These are phyloP conservation scores for Ceratocystis eucalypticola DNA, from an alignment of 2,329 filamentous ascomycete genomes.

Conservation along the genomic window DNA sequence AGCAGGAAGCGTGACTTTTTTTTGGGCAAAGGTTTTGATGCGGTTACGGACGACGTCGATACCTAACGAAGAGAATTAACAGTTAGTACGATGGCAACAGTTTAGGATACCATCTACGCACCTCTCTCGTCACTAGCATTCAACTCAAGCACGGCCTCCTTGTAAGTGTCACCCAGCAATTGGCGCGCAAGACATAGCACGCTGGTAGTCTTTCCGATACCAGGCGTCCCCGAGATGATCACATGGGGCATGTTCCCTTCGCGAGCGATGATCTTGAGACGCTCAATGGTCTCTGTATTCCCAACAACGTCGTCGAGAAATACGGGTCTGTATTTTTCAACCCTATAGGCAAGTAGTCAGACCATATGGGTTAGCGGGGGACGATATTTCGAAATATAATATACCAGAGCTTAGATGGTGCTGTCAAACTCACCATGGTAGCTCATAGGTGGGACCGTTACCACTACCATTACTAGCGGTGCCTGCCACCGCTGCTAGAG, in stretches of 20 bases:
- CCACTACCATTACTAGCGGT: constrained; percentile 35
- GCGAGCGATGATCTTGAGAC: constrained; percentile 93
- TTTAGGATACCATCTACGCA: constrained; percentile 23
- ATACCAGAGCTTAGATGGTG: background rate
- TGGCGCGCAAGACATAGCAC: constrained; percentile 87
- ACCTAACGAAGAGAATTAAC: constrained; percentile 33
- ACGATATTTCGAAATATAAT: background rate
- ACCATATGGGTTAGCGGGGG: background rate
- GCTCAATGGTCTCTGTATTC: constrained; percentile 94
- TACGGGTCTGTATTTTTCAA: constrained; percentile 92
- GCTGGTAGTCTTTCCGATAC: constrained; percentile 96
- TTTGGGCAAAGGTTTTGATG: constrained; percentile 97
- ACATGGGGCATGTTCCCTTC: constrained; percentile 99
- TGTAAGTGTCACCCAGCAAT: constrained; percentile 82
- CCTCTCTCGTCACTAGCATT: constrained; percentile 94
- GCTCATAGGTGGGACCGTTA: constrained; percentile 49
- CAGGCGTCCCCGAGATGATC: constrained; percentile 98
- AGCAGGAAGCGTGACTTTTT: constrained; percentile 86
- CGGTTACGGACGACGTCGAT: constrained; percentile 95
- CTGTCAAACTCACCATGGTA: constrained; percentile 52
- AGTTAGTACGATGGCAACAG: background rate
- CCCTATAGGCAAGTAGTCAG: constrained; percentile 42
- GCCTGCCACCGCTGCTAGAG: constrained; percentile 37
- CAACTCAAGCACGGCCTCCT: constrained; percentile 90
- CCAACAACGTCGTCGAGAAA: constrained; percentile 95